These are phyloP conservation scores for Thyridium curvatum DNA, from an alignment of 2,329 filamentous ascomycete species.

Conservation along the genomic window DNA sequence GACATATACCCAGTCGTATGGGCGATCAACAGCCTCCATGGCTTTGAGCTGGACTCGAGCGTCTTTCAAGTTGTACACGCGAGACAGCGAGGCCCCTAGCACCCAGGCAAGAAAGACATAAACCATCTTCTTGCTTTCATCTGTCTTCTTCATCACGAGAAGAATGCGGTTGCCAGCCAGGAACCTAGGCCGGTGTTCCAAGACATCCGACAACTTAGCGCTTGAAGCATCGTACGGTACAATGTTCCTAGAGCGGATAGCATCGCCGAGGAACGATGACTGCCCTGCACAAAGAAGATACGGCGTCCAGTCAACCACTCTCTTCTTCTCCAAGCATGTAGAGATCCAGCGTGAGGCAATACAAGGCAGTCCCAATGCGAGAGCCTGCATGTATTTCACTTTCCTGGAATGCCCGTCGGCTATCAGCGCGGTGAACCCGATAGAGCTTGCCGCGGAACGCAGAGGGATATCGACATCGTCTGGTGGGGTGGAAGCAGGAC, in stretches of 20 bases:
- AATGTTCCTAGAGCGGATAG: slow-evolving; percentile 68
- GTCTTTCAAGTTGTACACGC: slow-evolving; percentile 59
- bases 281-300: slow-evolving; percentile 85
- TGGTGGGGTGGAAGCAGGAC: slow-evolving; percentile 15
- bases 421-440: slow-evolving; percentile 79
- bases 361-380: slow-evolving; percentile 84
- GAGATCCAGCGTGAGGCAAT: slow-evolving; percentile 76
- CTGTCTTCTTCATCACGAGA: slow-evolving; percentile 62
- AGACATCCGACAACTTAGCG: slow-evolving; percentile 49
- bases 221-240: slow-evolving; percentile 49
- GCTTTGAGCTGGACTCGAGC: slow-evolving; percentile 54
- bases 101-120: slow-evolving; percentile 78
- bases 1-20: slow-evolving; percentile 75
- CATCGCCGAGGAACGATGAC: slow-evolving; percentile 69
- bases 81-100: slow-evolving; percentile 65
- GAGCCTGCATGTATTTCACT: slow-evolving; percentile 88
- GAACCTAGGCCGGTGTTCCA: slow-evolving; percentile 55
- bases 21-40: slow-evolving; percentile 34
- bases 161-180: slow-evolving; percentile 62
- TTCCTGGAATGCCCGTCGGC: slow-evolving; percentile 81
- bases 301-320: slow-evolving; percentile 65
- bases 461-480: slow-evolving; percentile 41
- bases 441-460: slow-evolving; percentile 39
- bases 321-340: slow-evolving; percentile 57
- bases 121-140: slow-evolving; percentile 57